Conservation (phyloP, 2,329 filamentous ascomycete genomes). For the Fusarium sulawesiense region DNA sequence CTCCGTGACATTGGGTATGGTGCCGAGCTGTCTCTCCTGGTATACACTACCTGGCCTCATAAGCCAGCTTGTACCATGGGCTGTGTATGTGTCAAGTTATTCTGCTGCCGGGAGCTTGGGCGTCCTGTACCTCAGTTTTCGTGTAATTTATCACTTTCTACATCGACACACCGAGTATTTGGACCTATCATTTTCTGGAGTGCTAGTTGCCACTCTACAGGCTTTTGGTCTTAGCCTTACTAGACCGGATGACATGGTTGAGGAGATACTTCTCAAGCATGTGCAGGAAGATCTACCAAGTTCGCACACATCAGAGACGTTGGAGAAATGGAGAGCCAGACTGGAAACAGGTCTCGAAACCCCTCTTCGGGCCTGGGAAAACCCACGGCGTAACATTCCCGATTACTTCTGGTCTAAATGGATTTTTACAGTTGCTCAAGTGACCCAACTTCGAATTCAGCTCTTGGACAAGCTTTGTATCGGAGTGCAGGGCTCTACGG, state of each 20-base stretch:
- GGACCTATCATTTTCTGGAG: not conserved
- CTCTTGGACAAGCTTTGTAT: not conserved
- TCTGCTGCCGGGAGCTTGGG: too few species aligned
- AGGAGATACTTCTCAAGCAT: not conserved
- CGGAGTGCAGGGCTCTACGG: not conserved
- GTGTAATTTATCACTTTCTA: too few species aligned
- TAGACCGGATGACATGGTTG: not conserved
- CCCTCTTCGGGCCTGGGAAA: too few species aligned
- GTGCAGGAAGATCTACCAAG: not conserved
- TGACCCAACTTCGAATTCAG: not conserved
- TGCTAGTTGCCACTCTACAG: not conserved
- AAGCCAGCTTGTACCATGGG: too few species aligned
- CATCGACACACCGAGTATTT: not conserved
- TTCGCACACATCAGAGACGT: fast-evolving
- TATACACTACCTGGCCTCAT: not conserved
- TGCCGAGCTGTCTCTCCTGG: not conserved
- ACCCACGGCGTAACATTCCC: too few species aligned
- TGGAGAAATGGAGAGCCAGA: not conserved
- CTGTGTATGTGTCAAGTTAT: too few species aligned
- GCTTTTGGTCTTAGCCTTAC: not conserved
- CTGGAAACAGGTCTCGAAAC: not conserved
- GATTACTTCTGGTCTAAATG: constrained; percentile 1
- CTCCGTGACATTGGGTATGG: not conserved
- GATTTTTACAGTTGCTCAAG: not conserved
- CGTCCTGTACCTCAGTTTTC: too few species aligned